Evolutionary conservation across 805 yeast species (phyloP).

Genomic region (Spencermartinsiella europaea): DNA sequence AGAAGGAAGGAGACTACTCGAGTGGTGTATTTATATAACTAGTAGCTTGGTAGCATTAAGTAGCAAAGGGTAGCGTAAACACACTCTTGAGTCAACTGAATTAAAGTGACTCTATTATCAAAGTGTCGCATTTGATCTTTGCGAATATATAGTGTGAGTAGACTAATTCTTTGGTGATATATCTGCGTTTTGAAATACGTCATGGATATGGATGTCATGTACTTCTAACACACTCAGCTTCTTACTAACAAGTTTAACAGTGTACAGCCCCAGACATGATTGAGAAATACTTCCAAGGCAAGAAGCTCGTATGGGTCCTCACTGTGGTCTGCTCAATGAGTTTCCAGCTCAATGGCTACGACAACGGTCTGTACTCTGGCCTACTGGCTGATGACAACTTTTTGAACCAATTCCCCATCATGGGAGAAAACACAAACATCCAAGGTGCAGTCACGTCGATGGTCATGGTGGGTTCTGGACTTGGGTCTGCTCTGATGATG

Average conservation of each 20-base stretch:
- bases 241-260: not conserved
- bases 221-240: not conserved
- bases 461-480: not conserved
- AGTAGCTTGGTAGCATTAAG: too few relatives aligned
- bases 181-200: too few relatives aligned
- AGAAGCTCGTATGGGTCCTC: conserved; percentile 2
- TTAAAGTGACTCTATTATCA: too few relatives aligned
- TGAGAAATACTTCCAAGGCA: conserved; percentile 7
- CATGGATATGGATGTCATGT: too few relatives aligned
- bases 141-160: too few relatives aligned
- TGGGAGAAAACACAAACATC: conserved; percentile 4
- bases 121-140: too few relatives aligned
- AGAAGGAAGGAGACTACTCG: too few relatives aligned
- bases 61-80: too few relatives aligned
- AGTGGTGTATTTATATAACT: too few relatives aligned
- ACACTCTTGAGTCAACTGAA: too few relatives aligned
- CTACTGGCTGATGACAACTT: conserved; percentile 49
- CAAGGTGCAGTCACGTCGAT: conserved; percentile 7
- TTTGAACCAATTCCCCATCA: conserved; percentile 4
- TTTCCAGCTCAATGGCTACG: conserved; percentile 53
- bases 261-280: not conserved
- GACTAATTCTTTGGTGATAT: too few relatives aligned
- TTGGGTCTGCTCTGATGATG: conserved; percentile 59
- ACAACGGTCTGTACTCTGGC: conserved; percentile 73
- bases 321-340: conserved; percentile 5